These are phyloP conservation scores for Acrocalymma vagum DNA, from an alignment of 2,329 filamentous ascomycete species.

Conservation along the genomic window DNA sequence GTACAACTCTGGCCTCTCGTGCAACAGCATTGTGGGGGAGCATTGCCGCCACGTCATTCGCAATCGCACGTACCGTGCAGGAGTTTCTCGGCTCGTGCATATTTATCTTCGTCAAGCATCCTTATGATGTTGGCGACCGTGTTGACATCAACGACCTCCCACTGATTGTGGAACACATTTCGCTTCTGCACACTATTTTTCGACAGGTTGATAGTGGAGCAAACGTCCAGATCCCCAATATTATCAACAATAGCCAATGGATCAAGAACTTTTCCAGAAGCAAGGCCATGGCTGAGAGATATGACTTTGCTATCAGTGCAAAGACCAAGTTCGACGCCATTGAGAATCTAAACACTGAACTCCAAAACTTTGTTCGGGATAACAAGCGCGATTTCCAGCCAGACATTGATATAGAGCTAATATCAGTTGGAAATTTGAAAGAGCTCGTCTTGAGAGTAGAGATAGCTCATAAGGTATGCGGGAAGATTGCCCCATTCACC, in stretches of 20 bases:
- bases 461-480: too few species aligned
- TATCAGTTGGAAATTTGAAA: conserved; percentile 81
- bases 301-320: conserved; percentile 81
- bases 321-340: conserved; percentile 86
- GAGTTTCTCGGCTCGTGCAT: conserved; percentile 94
- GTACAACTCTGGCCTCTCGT: conserved; percentile 90
- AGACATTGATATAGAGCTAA: conserved; percentile 87
- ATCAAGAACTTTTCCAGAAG: conserved; percentile 86
- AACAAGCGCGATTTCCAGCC: conserved; percentile 91
- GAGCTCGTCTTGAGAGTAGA: conserved; percentile 87
- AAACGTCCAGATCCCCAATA: conserved; percentile 95
- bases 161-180: conserved; percentile 92
- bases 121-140: conserved; percentile 94
- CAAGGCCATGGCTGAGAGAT: too few species aligned
- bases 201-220: conserved; percentile 98
- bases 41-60: too few species aligned
- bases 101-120: conserved; percentile 97
- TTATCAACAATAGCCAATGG: conserved; percentile 94
- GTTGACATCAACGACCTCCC: conserved; percentile 91
- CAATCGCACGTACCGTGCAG: conserved; percentile 90
- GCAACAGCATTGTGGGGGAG: too few species aligned
- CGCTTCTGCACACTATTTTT: conserved; percentile 94
- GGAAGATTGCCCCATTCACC: too few species aligned
- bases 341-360: conserved; percentile 78
- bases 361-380: conserved; percentile 81